phyloP scores from a whole-genome alignment of 305 asterid genomes.

The Fraxinus baroniana region DNA sequence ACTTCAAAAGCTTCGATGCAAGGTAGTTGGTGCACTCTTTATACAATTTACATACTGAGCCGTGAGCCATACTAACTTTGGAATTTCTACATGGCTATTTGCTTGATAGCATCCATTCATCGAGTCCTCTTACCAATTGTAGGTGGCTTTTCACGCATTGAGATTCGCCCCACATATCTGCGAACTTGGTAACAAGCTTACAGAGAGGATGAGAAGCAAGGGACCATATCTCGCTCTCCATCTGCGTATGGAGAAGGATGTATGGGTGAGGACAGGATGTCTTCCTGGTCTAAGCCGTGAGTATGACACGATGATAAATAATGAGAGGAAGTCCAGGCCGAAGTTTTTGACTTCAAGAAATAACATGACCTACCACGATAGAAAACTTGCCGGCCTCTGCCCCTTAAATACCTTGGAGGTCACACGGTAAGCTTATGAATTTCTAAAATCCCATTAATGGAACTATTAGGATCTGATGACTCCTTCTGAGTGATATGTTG shows the following conservation, averaged over 20 bases:
- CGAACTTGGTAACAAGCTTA: slow-evolving; percentile 60
- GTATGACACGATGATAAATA: slow-evolving; percentile 59
- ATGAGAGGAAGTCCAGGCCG: slow-evolving; percentile 63
- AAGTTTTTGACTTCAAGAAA: slow-evolving; percentile 73
- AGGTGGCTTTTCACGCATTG: slow-evolving; percentile 92
- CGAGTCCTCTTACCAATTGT: slow-evolving; percentile 18
- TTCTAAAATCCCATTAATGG: not conserved
- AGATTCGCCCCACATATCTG: slow-evolving; percentile 61
- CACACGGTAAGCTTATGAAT: slow-evolving; percentile 42
- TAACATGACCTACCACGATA: slow-evolving; percentile 67
- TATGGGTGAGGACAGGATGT: slow-evolving; percentile 97
- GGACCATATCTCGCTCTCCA: slow-evolving; percentile 91
- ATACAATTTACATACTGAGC: not conserved
- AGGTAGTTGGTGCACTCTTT: slow-evolving; percentile 40
- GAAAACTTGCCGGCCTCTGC: slow-evolving; percentile 82
- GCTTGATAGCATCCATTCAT: not conserved
- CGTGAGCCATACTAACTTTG: not conserved
- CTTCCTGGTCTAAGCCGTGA: slow-evolving; percentile 70
- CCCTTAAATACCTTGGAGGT: slow-evolving; percentile 83
- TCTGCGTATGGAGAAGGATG: slow-evolving; percentile 92
- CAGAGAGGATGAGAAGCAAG: slow-evolving; percentile 74
- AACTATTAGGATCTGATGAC: not conserved
- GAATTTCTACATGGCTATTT: not conserved
- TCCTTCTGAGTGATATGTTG: not conserved
- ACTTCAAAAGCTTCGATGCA: slow-evolving; percentile 95